These are phyloP conservation scores for Paramecium tetraurelia DNA, from an alignment of 73 alveolate species.

Conservation along the genomic window DNA sequence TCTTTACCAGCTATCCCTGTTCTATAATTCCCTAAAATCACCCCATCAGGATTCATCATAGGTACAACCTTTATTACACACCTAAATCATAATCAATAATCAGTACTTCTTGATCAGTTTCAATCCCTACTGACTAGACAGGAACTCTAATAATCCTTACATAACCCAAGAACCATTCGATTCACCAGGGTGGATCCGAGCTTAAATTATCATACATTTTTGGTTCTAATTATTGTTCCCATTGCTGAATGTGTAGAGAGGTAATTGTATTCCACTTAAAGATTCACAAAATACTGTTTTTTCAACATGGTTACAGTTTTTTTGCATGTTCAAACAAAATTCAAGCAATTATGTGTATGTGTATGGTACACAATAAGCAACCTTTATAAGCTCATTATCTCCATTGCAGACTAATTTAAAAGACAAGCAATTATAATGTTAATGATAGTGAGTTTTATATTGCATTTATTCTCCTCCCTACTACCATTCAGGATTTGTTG, in stretches of 20 bases:
- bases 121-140: slow-evolving; percentile 77
- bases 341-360: slow-evolving; percentile 72
- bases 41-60: slow-evolving; percentile 91
- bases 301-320: slow-evolving; percentile 44
- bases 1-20: slow-evolving; percentile 87
- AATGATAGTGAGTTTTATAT: not conserved
- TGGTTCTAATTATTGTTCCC: slow-evolving; percentile 61
- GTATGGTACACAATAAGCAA: slow-evolving; percentile 92
- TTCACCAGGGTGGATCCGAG: slow-evolving; percentile 87
- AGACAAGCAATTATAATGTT: not conserved
- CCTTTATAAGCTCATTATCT: slow-evolving; percentile 64
- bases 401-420: not conserved
- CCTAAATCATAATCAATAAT: slow-evolving; percentile 49
- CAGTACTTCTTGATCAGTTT: slow-evolving; percentile 70
- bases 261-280: slow-evolving; percentile 76
- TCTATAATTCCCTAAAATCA: slow-evolving; percentile 82
- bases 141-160: slow-evolving; percentile 77
- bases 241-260: slow-evolving; percentile 77
- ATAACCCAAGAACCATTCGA: slow-evolving; percentile 81
- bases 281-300: slow-evolving; percentile 70
- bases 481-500: slow-evolving; percentile 22
- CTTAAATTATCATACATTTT: slow-evolving; percentile 68
- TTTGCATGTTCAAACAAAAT: not conserved
- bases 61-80: slow-evolving; percentile 85
- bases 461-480: slow-evolving; percentile 50